Conservation (phyloP, 2,329 filamentous ascomycete genomes). For the Penicillium paneum region DNA sequence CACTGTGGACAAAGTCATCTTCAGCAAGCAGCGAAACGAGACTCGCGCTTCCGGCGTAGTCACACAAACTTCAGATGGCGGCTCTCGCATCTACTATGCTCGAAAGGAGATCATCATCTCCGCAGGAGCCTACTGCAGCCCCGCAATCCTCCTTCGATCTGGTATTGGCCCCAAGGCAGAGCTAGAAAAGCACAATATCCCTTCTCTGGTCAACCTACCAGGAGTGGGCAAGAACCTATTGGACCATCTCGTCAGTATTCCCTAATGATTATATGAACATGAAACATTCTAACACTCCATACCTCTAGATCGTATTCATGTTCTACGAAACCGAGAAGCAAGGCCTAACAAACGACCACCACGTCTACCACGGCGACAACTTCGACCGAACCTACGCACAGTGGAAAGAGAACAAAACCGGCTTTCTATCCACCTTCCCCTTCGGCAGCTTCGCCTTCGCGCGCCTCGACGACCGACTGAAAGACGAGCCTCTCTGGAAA, state of each 20-base stretch:
- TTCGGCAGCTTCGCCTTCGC: constrained; percentile 63
- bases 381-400: constrained; percentile 51
- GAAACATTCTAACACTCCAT: constrained; percentile 4
- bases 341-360: constrained; percentile 55
- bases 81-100: constrained; percentile 38
- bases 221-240: constrained; percentile 55
- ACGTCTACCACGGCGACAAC: constrained; percentile 56
- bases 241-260: constrained; percentile 48
- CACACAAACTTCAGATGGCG: constrained; percentile 31
- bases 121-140: constrained; percentile 51
- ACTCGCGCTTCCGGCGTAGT: constrained; percentile 42
- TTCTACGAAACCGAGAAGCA: constrained; percentile 58
- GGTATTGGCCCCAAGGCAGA: constrained; percentile 51
- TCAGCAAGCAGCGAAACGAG: constrained; percentile 39
- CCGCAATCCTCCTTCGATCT: constrained; percentile 53
- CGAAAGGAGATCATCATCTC: constrained; percentile 50
- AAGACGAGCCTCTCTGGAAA: constrained; percentile 55
- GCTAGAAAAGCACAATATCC: constrained; percentile 44
- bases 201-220: constrained; percentile 45
- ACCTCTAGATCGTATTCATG: constrained; percentile 52
- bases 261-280: not conserved
- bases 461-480: constrained; percentile 59
- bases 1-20: constrained; percentile 53
- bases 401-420: constrained; percentile 58
- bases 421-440: constrained; percentile 59